A percentile compares a stretch with the other conserved stretches of the same genome.
Evolutionary conservation across 1,139 yeast genomes (phyloP).

Genomic region (Casaregolazyma lundiana): DNA sequence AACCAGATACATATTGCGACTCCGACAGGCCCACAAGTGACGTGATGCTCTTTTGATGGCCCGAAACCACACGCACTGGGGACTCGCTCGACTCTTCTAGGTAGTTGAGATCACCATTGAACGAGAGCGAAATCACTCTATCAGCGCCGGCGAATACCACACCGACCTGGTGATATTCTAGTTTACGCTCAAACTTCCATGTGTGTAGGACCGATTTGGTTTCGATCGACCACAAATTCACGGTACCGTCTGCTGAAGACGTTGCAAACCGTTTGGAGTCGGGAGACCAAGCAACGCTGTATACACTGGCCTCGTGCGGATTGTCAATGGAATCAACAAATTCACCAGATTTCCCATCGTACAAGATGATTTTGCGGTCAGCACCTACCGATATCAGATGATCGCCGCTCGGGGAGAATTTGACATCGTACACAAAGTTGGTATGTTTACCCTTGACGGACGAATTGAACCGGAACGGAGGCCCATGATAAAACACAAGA

Average conservation of each 20-base stretch:
- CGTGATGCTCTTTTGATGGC: constrained; percentile 83
- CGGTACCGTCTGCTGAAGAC: constrained; percentile 75
- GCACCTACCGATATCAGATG: constrained; percentile 79
- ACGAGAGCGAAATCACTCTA: constrained; percentile 60
- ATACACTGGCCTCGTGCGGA: constrained; percentile 73
- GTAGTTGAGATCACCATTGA: constrained; percentile 66
- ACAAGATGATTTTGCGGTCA: constrained; percentile 70
- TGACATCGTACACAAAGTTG: constrained; percentile 75
- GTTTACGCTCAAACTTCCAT: constrained; percentile 29
- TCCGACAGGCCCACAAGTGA: constrained; percentile 40
- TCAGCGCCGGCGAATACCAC: constrained; percentile 59
- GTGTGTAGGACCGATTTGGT: constrained; percentile 22
- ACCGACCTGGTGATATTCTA: constrained; percentile 75
- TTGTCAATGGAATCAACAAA: constrained; percentile 42
- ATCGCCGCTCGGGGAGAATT: constrained; percentile 68
- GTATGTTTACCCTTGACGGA: constrained; percentile 71
- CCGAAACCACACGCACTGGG: constrained; percentile 49
- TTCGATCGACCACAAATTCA: constrained; percentile 58
- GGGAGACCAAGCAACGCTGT: constrained; percentile 66
- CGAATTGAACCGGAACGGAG: constrained; percentile 82
- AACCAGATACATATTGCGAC: constrained; percentile 51
- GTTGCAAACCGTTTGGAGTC: constrained; percentile 61
- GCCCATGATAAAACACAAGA: constrained; percentile 82
- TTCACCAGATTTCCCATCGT: constrained; percentile 88
- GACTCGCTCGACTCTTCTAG: constrained; percentile 38